These are phyloP conservation scores for Ceratobasidium sp. DNA, from an alignment of 1,284 basidiomycete genomes.

Conservation along the genomic window DNA sequence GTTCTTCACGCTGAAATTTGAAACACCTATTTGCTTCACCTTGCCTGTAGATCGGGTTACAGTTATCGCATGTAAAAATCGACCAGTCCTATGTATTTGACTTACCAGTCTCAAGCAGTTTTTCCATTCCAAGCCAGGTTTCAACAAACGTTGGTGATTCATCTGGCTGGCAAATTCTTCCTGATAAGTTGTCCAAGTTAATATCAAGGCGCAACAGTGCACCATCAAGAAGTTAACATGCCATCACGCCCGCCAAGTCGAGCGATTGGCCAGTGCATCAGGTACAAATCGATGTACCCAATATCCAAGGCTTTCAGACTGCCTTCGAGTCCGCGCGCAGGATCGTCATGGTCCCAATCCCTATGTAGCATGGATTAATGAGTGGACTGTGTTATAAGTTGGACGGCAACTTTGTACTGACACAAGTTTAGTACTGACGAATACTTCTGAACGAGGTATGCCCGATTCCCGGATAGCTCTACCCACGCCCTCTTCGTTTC, in stretches of 20 bases:
- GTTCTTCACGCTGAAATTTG: conserved; percentile 48
- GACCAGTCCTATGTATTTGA: neutral
- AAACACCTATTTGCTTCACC: conserved; percentile 58
- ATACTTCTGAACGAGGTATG: conserved; percentile 63
- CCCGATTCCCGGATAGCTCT: conserved; percentile 61
- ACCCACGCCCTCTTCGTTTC: conserved; percentile 60
- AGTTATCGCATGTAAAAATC: no score
- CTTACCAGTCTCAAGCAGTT: conserved; percentile 56
- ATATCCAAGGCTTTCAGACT: conserved; percentile 63
- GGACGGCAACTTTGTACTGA: conserved; percentile 18
- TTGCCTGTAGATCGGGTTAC: conserved; percentile 49
- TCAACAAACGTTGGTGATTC: conserved; percentile 57
- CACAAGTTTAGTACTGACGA: conserved; percentile 60
- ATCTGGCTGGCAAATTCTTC: conserved; percentile 52
- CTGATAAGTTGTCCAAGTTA: conserved; percentile 33
- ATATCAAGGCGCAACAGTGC: neutral
- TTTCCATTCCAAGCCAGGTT: conserved; percentile 66
- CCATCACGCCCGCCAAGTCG: conserved; percentile 39
- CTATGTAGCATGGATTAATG: conserved; percentile 54
- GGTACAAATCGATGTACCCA: conserved; percentile 67
- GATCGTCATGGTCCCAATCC: conserved; percentile 59
- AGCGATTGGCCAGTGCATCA: conserved; percentile 62
- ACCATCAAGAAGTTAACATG: neutral
- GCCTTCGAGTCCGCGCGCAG: conserved; percentile 61
- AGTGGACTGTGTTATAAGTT: neutral